Conservation (phyloP, 2,329 filamentous ascomycete species). For the Trichoderma guizhouense region DNA sequence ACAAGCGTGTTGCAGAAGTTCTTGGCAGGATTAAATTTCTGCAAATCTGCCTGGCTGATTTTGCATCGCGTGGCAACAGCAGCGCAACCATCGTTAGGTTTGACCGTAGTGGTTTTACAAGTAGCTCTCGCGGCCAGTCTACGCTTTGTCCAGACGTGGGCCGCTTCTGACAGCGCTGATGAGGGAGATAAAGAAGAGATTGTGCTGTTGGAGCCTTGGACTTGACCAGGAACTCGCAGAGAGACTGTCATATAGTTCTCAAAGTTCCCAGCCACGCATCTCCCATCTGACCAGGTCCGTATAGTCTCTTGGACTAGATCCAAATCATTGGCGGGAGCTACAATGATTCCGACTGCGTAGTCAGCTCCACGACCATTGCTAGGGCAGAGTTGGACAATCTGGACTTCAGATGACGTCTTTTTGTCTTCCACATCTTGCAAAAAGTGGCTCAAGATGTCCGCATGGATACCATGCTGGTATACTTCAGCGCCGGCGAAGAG, state of each 20-base stretch:
- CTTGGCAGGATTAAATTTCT: slow-evolving; percentile 30
- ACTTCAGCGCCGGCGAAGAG: slow-evolving; percentile 25
- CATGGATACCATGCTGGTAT: slow-evolving; percentile 23
- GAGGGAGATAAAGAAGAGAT: neutral
- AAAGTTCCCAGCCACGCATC: slow-evolving; percentile 21
- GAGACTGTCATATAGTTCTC: slow-evolving; percentile 22
- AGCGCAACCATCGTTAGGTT: slow-evolving; percentile 30
- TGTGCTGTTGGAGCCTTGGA: slow-evolving; percentile 17
- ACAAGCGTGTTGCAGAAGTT: slow-evolving; percentile 26
- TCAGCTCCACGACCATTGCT: slow-evolving; percentile 7
- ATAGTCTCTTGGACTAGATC: slow-evolving; percentile 27
- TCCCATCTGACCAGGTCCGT: slow-evolving; percentile 25
- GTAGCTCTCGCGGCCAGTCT: slow-evolving; percentile 20
- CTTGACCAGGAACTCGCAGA: slow-evolving; percentile 19
- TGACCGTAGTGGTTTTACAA: slow-evolving; percentile 23
- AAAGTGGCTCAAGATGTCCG: slow-evolving; percentile 17
- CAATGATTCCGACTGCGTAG: slow-evolving; percentile 31
- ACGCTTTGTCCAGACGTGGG: slow-evolving; percentile 6
- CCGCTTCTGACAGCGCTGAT: neutral
- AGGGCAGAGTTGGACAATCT: neutral
- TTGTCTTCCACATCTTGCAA: neutral
- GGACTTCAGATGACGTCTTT: neutral
- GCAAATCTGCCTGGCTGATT: slow-evolving; percentile 30
- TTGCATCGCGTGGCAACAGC: slow-evolving; percentile 32
- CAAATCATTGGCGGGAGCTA: slow-evolving; percentile 26